These are phyloP conservation scores for Hordeum vulgare DNA, from an alignment of 176 grass and related monocot species.

Conservation along the genomic window DNA sequence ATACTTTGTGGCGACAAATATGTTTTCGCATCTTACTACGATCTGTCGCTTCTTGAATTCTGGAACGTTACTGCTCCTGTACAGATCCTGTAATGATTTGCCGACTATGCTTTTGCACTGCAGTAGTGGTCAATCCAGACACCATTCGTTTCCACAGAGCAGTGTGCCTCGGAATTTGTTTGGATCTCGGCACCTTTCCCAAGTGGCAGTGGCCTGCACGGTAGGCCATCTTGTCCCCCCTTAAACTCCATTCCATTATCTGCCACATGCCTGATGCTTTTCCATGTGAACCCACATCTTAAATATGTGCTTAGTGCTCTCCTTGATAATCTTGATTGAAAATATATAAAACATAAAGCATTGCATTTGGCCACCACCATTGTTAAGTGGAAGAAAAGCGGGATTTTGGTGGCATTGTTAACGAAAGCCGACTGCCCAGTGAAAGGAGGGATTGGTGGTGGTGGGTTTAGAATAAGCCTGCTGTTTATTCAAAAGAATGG, in stretches of 20 bases:
- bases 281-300: constrained; percentile 21
- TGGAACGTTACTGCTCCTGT: constrained; percentile 17
- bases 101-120: constrained; percentile 35
- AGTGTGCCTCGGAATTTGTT: constrained; percentile 38
- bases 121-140: constrained; percentile 39
- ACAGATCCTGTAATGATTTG: constrained; percentile 38
- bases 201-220: constrained; percentile 25
- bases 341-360: constrained; percentile 25
- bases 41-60: constrained; percentile 30
- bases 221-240: constrained; percentile 27
- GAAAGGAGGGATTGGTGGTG: constrained; percentile 38
- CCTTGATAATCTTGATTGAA: constrained; percentile 37
- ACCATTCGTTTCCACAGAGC: constrained; percentile 29
- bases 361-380: constrained; percentile 45
- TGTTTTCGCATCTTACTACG: constrained; percentile 1
- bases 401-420: constrained; percentile 52
- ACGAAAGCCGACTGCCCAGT: constrained; percentile 37
- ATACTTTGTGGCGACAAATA: constrained; percentile 5
- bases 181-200: constrained; percentile 12
- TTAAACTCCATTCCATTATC: constrained; percentile 20
- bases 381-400: constrained; percentile 47
- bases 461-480: constrained; percentile 29
- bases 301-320: constrained; percentile 47
- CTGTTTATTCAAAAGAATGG: constrained; percentile 28
- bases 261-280: constrained; percentile 31